Evolutionary conservation across 345 rosid genomes (phyloP), one percentile per base, ranked within the genome.

Genomic region (Eucalyptus erythrocorys): DNA sequence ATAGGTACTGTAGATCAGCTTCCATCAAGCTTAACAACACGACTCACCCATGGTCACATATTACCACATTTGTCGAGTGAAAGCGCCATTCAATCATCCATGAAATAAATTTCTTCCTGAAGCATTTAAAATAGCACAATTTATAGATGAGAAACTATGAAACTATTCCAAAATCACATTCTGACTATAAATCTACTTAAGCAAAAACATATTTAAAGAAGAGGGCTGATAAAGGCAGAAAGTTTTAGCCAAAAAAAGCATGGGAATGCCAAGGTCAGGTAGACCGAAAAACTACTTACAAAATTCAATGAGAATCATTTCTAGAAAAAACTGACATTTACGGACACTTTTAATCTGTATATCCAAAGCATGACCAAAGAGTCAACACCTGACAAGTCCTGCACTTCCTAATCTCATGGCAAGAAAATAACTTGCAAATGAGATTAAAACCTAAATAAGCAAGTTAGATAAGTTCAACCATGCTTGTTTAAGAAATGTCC

Each of bases 11-110:
- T 45, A 42, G 6, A 87, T 32, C 68, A 87, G 45, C 53, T 88
- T 71, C 42, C 88, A 34, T 11, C 57, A 22, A 47, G 87, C 64
- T 59, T 45, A 27, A 34, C 24, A 16, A n/a, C n/a, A 86, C 24
- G 87, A 82, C 95, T 94, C 90, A 96, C 98, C 95, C 93, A 87
- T 96, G 95, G 90, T 97, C 96, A 76, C 92, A 49, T 82, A 94
- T 79, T 89, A 93, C 93, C 87, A 94, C 94, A 94, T 93, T 93
- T 37, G 24, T 96, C 92, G 96, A 93, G 91, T 95, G 96, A 91
- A 97, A 97, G 87, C 94, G 94, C 99, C 99, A 97, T 90, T 95
- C 98, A 66, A 97, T 91, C 26, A 98, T 97, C 99, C 99, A 97
- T 7, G 93, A 90, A 90, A 96, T 97, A 57, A 88, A 89, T 80